Base-by-base conservation (phyloP, 2,329 filamentous ascomycete genomes). In the Zarea fungicola region DNA sequence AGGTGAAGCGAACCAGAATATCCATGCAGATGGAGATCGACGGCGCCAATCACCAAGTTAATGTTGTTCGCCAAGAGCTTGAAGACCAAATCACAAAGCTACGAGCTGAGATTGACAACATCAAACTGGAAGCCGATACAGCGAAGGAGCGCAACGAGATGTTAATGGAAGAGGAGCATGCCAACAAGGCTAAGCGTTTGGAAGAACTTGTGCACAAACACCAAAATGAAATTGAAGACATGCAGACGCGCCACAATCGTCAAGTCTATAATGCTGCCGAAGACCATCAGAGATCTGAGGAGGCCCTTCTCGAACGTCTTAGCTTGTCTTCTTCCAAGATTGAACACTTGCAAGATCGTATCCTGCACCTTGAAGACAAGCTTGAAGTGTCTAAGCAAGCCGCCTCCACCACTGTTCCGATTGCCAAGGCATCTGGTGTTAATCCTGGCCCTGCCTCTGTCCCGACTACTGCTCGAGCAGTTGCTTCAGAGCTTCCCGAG, bases 371-470 rank as follows among this genome's bases (percentile, higher is more conserved):
- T 2, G 89, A 96, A 64, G 91, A 96, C 65, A 92, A 90, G 66
- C 78, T 99, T 14, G 85, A 95, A 58, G 87, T 97, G 57, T 85
- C 92, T 21, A 91, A 91, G 64, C 83, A 90, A 62, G 91, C 91
- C 26, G 91, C 90, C 9, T 82, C 83, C 52, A 89, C 90, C 31
- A 92, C 91, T 14, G 89, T 81, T 14, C 80, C 85, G 65, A 89
- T 88, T 28, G 86, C 85, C 35, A 83, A 83, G 64, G 74, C 73
- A 18, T 76, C 75, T 44, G 77, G 74, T 53, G 70, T 69, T 26
- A 69, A 71, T 14, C 51, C 66, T 34, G 58, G 54, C 44, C 54
- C 59, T 5, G 53, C 64, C 21, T 56, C 61, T 16, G 58, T 65
- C 22, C 61, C 66, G 3, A 62, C 65, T 16, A 56, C 62, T 29